phyloP scores from a whole-genome alignment of 192 early-diverging fungal species.

The Allomyces macrogynus region DNA sequence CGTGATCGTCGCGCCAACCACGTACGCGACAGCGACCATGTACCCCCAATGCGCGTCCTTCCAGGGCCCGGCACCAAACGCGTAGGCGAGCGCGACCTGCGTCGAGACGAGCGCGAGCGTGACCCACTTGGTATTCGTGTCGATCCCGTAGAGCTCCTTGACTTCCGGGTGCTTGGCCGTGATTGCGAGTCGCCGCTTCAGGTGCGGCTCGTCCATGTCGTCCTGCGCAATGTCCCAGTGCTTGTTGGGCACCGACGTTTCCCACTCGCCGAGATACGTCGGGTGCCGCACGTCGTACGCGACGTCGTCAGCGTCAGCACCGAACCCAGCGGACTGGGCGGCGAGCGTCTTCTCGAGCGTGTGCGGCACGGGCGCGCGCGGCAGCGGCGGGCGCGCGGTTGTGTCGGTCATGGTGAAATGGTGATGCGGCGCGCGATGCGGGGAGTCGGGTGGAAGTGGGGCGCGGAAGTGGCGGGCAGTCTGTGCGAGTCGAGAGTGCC shows the following conservation, averaged over 20 bases:
- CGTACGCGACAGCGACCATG: constrained; percentile 44
- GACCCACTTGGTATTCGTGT: constrained; percentile 56
- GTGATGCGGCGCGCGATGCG: too few relatives aligned
- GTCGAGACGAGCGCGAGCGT: constrained; percentile 34
- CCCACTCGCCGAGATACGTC: constrained; percentile 60
- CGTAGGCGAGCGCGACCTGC: constrained; percentile 61
- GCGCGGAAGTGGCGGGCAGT: too few relatives aligned
- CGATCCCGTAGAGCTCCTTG: constrained; percentile 61
- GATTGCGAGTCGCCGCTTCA: constrained; percentile 71
- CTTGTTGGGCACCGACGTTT: constrained; percentile 48
- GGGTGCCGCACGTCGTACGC: constrained; percentile 46
- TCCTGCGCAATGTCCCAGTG: constrained; percentile 61
- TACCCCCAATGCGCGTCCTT: too few relatives aligned
- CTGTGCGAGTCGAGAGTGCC: too few relatives aligned
- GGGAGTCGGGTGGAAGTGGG: too few relatives aligned
- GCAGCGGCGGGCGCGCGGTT: too few relatives aligned
- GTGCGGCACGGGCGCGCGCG: too few relatives aligned
- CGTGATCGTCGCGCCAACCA: constrained; percentile 65
- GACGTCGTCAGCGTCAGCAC: too few relatives aligned
- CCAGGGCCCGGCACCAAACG: constrained; percentile 24
- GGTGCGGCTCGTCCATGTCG: constrained; percentile 84
- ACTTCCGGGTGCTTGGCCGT: constrained; percentile 74
- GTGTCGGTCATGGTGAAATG: too few relatives aligned
- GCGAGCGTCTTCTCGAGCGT: too few relatives aligned
- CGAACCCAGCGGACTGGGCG: too few relatives aligned